Base-by-base conservation (phyloP, 352 stramenopile species). In the Pythium scleroteichum region DNA sequence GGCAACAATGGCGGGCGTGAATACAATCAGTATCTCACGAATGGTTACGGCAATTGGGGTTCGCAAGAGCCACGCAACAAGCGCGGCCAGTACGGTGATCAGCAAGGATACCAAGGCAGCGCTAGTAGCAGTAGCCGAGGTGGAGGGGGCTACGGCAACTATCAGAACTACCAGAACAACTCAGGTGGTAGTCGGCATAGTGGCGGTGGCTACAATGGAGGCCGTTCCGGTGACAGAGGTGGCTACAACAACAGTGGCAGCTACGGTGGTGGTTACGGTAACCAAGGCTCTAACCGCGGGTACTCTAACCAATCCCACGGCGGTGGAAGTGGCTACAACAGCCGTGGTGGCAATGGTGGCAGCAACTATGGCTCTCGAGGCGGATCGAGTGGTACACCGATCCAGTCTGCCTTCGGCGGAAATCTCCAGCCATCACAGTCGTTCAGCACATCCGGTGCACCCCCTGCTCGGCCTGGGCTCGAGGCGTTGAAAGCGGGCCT, bases 51-150 rank as follows among this genome's bases (percentile, higher is more conserved):
- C n/a, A 77, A 92, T 59, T 92, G 82, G 82, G 82, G 82, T 7
- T 92, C 82, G 24, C 79, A 90, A 52, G 82, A 92, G 44, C 82
- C 82, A 17, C 76, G 82, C 50, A 90, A 88, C 79, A 92, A 92
- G 62, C 82, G 71, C 23, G 82, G 78, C 2, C 68, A 82, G 49
- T 89, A 87, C 58, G 62, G 64, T 2, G 64, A 53, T 17, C 61
- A 84, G 24, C 38, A 53, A n/a, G 44, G 66, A 22, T 62, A 66
- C 0, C 40, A 48, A 17, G 42, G 61, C 23, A n/a, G 68, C 22
- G 62, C 63, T n/a, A 58, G 59, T 42, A 66, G 61, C 10, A 48
- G 67, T 26, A 64, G 61, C 1, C 33, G 41, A 20, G 48, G 66
- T 40, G n/a, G 67, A 24, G 65, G 66, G n/a, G 63, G 63, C 49